Evolutionary conservation across 2,329 filamentous ascomycete species (phyloP), one percentile per base, ranked within the genome.

Genomic region (Fusarium devonianum): DNA sequence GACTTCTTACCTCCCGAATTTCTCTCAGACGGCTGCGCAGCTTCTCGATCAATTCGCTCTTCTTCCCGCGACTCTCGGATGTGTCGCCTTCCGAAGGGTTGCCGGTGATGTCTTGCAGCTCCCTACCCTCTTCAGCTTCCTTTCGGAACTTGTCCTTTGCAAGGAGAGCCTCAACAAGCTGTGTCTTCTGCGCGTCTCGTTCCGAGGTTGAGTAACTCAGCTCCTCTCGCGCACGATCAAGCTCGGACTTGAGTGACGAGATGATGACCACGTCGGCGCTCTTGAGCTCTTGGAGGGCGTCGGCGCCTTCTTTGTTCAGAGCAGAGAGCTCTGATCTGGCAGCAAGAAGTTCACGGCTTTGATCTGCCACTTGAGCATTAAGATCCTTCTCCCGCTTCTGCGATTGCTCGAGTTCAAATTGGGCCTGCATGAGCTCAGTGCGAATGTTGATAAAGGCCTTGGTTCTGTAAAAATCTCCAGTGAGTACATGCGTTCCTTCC

Each of bases 101-200:
- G n/a, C 50, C 50, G 54, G 70, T 57, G 56, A 64, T 58, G 28
- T 74, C 75, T 60, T 75, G 72, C 43, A 75, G 53, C 54, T 78
- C 75, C 44, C 68, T 74, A 44, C 69, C 68, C 38, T 77, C 75
- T 56, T 82, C 80, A 25, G 78, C 70, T 49, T 82, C 76, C 66
- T 81, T 81, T 44, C 80, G 77, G 43, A 85, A 72, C 67, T 80
- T 79, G 52, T 86, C 83, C 66, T 86, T 86, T 55, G 79, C 77
- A 34, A 86, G 73, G 13, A 86, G 74, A 33, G 81, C 79, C 29
- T 83, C 77, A 58, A 86, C 76, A 17, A 87, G 76, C 64, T 86
- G 83, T 35, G 77, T 76, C 69, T 84, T 82, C 63, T 83, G 78
- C 52, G 79, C 75, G 42, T 85, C 81, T 38, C 76, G 74, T 65